Base-by-base conservation (phyloP, 441 rosid genomes). In the Omphalea diandra region DNA sequence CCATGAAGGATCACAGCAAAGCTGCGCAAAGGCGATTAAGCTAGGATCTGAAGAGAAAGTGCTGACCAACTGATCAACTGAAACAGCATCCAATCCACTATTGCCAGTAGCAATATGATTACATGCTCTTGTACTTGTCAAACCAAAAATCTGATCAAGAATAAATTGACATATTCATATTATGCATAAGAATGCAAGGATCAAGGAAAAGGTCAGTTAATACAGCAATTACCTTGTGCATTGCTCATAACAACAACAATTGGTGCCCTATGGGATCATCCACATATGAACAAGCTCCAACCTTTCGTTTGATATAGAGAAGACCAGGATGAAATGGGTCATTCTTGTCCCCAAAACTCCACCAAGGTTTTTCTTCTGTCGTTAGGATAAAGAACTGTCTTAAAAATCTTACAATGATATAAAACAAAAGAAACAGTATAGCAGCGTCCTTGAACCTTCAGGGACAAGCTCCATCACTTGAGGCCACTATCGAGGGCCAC, bases 11-110 rank as follows among this genome's bases (percentile, higher is more conserved):
- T 89, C 97, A 79, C 96, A 86, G 76, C 95, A 94, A 57, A 93
- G 84, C 76, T 90, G 97, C 18, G 97, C 94, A 78, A 95, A 93
- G 70, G 94, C 92, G 68, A 90, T 90, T 78, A 95, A 83, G 87
- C 99, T 95, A 52, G 99, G 99, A 81, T 93, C 96, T 62, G 98
- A 95, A 6, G 98, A 90, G 82, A 95, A 90, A 55, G 98, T 83
- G 77, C 97, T 88, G 85, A 95, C 97, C 81, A 95, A 79, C 81
- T 93, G 99, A 82, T 95, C 96, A 71, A 95, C 77, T 43, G 89
- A 81, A 73, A 85, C 79, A 75, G 92, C 77, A 80, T 75, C 85
- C 73, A 82, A 76, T 70, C 83, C 86, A 73, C 73, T 79, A 20
- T 77, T 73, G 73, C 72, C 70, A 72, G 70, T 76, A 40, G 69